Conservation (phyloP, 108 stramenopile species). For the Nannochloropsis granulata region DNA sequence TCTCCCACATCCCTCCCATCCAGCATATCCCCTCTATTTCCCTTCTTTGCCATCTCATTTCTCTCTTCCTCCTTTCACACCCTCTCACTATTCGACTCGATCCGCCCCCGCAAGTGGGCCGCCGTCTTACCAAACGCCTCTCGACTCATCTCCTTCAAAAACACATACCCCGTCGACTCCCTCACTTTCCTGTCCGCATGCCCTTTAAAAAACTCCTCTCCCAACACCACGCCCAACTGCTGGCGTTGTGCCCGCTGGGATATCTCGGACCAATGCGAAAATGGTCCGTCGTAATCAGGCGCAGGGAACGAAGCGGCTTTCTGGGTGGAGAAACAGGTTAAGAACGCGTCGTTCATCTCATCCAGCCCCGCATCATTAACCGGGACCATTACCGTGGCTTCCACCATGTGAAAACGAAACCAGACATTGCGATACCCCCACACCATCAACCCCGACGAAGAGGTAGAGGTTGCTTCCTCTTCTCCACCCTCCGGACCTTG, state of each 20-base stretch:
- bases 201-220: constrained; percentile 4
- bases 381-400: constrained; percentile 17
- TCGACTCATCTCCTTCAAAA: constrained; percentile 1
- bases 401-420: constrained; percentile 1
- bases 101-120: background rate
- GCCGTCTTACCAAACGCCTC: background rate
- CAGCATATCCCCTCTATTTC: too few species aligned
- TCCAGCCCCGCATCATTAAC: background rate
- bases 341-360: constrained; percentile 13
- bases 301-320: constrained; percentile 17
- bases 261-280: constrained; percentile 5
- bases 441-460: background rate
- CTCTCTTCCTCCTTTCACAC: background rate
- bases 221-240: background rate
- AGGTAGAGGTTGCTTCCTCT: background rate
- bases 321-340: constrained; percentile 19
- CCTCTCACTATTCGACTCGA: background rate
- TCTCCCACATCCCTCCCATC: too few species aligned
- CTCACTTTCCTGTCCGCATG: background rate
- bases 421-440: constrained; percentile 30
- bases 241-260: constrained; percentile 4
- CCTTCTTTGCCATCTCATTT: too few species aligned
- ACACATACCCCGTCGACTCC: constrained; percentile 2
- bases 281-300: constrained; percentile 15
- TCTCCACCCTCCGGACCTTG: background rate